A percentile compares a stretch with the other conserved stretches of the same genome.
Conservation (phyloP, 441 rosid genomes). For the Corymbia calophylla region DNA sequence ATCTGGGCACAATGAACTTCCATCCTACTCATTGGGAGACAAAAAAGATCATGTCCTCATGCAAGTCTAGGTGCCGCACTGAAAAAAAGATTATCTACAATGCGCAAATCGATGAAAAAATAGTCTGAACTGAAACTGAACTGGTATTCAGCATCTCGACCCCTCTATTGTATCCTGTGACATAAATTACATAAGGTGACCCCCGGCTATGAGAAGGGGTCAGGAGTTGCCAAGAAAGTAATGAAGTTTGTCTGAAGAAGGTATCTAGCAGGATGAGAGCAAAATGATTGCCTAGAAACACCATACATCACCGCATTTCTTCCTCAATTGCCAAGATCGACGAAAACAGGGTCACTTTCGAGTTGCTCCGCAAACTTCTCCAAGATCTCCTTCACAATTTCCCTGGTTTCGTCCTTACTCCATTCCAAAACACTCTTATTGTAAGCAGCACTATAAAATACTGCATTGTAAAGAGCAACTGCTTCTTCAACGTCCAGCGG, state of each 20-base stretch:
- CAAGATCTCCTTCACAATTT: slow-evolving; percentile 41
- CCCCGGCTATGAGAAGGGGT: neutral
- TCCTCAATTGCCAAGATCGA: slow-evolving; percentile 24
- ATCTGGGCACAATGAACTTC: neutral
- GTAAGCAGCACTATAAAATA: slow-evolving; percentile 30
- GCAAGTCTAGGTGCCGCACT: neutral
- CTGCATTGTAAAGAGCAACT: slow-evolving; percentile 40
- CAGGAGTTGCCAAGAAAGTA: neutral
- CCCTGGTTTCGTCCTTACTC: slow-evolving; percentile 16
- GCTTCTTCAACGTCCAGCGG: slow-evolving; percentile 51
- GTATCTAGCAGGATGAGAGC: neutral
- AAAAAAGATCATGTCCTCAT: neutral
- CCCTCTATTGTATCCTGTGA: neutral
- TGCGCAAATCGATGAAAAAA: neutral
- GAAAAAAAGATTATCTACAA: neutral
- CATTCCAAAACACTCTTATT: slow-evolving; percentile 15
- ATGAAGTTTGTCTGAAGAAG: neutral
- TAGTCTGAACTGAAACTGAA: neutral
- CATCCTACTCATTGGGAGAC: neutral
- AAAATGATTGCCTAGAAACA: neutral
- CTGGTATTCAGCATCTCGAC: neutral
- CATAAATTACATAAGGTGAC: neutral
- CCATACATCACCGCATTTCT: neutral
- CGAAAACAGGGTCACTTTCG: slow-evolving; percentile 43
- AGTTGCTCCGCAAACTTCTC: slow-evolving; percentile 54